phyloP scores from a whole-genome alignment of 768 basidiomycete genomes.

The Mycena filopes region DNA sequence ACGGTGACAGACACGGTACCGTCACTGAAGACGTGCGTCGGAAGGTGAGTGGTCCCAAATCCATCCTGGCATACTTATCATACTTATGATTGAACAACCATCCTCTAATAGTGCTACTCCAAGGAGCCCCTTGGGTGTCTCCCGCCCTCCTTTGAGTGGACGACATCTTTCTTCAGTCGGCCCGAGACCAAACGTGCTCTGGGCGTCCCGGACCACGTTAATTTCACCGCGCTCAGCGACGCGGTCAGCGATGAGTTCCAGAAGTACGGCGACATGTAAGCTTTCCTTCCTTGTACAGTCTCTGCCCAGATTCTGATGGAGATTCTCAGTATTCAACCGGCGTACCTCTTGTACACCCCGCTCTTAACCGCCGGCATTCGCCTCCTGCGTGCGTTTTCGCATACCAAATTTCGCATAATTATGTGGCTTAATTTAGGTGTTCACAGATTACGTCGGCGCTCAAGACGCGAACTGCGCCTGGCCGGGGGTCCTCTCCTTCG shows the following conservation, averaged over 20 bases:
- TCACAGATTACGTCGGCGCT: constrained; percentile 43
- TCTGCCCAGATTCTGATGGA: not conserved
- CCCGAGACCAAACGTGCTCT: constrained; percentile 27
- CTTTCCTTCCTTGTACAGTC: not conserved
- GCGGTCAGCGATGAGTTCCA: constrained; percentile 30
- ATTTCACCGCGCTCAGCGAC: constrained; percentile 27
- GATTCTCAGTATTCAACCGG: constrained; percentile 17
- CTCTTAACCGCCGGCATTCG: constrained; percentile 43
- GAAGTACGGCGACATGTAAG: constrained; percentile 36
- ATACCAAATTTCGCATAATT: not conserved
- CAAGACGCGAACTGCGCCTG: constrained; percentile 42
- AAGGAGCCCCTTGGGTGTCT: constrained; percentile 19
- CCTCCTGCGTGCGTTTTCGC: constrained; percentile 37
- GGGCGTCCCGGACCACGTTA: constrained; percentile 34
- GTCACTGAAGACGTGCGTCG: constrained; percentile 32
- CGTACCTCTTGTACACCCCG: constrained; percentile 38
- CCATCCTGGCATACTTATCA: too few relatives aligned
- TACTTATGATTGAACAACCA: not conserved
- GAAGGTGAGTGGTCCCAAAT: constrained; percentile 25
- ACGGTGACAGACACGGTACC: constrained; percentile 31
- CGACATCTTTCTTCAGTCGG: constrained; percentile 32
- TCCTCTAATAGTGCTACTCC: constrained; percentile 10
- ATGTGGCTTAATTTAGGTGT: not conserved
- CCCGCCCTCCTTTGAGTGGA: constrained; percentile 33
- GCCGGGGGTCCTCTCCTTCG: constrained; percentile 41